A percentile compares a stretch with the other conserved stretches of the same genome.
phyloP scores from a whole-genome alignment of 2,329 filamentous ascomycete genomes.

The Alternaria sp. region DNA sequence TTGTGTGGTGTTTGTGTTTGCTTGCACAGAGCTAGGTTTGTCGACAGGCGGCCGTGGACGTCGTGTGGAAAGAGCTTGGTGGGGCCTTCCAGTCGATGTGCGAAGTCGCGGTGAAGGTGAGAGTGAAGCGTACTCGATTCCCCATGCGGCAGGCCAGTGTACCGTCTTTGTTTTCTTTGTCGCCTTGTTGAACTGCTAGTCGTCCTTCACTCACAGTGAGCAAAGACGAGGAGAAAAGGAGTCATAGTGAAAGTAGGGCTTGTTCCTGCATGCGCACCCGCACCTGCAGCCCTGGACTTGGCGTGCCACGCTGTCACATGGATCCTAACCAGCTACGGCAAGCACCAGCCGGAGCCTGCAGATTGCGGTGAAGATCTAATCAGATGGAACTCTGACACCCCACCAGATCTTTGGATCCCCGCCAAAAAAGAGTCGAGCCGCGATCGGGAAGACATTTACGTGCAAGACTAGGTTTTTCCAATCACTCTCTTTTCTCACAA shows the following conservation, averaged over 20 bases:
- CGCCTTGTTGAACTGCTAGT: slow-evolving; percentile 5
- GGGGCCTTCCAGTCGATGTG: slow-evolving; percentile 3
- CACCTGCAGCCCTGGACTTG: slow-evolving; percentile 17
- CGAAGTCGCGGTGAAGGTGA: slow-evolving; percentile 28
- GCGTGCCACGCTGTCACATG: slow-evolving; percentile 21
- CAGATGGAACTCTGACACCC: slow-evolving; percentile 34
- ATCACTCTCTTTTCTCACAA: not conserved
- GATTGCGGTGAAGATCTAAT: slow-evolving; percentile 32
- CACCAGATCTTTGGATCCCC: slow-evolving; percentile 26
- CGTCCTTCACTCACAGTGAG: slow-evolving; percentile 12
- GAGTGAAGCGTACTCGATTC: slow-evolving; percentile 17
- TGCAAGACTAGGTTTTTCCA: not conserved
- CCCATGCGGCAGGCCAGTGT: slow-evolving; percentile 13
- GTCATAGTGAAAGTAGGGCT: slow-evolving; percentile 30
- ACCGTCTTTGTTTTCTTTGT: slow-evolving; percentile 23
- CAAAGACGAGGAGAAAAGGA: slow-evolving; percentile 24
- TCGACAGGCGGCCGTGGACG: not conserved
- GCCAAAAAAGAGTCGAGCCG: slow-evolving; percentile 39
- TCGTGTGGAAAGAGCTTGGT: slow-evolving; percentile 1
- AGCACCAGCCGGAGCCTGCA: not conserved
- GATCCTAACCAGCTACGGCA: not conserved
- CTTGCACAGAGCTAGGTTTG: not conserved
- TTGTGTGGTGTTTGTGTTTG: not conserved
- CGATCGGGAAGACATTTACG: slow-evolving; percentile 13
- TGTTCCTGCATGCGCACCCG: slow-evolving; percentile 12